These are phyloP conservation scores for Mycoemilia scoparia DNA, from an alignment of 192 early-diverging fungal species.

Conservation along the genomic window DNA sequence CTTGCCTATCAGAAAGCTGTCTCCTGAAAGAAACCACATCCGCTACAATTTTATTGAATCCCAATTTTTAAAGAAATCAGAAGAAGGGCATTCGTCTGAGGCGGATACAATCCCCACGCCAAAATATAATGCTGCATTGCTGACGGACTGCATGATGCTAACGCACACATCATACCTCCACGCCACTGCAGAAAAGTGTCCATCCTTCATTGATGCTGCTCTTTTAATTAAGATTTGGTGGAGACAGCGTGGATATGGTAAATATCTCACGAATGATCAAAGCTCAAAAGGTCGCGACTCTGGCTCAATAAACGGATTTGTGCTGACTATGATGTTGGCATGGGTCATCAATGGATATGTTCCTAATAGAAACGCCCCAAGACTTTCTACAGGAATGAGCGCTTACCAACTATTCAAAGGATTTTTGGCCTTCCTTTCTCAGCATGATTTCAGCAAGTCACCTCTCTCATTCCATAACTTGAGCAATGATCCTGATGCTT, in stretches of 20 bases:
- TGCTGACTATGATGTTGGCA: constrained; percentile 72
- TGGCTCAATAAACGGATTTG: constrained; percentile 47
- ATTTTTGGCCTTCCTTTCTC: constrained; percentile 62
- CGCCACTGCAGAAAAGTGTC: constrained; percentile 45
- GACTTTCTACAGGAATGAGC: constrained; percentile 48
- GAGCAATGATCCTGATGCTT: constrained; percentile 20
- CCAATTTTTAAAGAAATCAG: neutral
- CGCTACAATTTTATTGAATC: constrained; percentile 30
- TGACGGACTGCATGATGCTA: constrained; percentile 55
- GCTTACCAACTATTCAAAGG: constrained; percentile 76
- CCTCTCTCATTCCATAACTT: constrained; percentile 13
- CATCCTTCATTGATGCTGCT: constrained; percentile 64
- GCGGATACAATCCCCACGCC: constrained; percentile 41
- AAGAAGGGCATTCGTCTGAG: neutral
- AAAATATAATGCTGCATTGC: constrained; percentile 71
- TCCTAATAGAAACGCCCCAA: constrained; percentile 40
- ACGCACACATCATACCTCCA: constrained; percentile 63
- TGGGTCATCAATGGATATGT: constrained; percentile 68
- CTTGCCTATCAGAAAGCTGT: constrained; percentile 50
- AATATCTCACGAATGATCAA: constrained; percentile 11
- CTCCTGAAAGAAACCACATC: constrained; percentile 67
- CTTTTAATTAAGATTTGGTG: constrained; percentile 74
- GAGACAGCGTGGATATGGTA: constrained; percentile 49
- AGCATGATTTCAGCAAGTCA: constrained; percentile 14
- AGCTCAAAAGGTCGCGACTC: constrained; percentile 12